Evolutionary conservation across 2,329 filamentous ascomycete species (phyloP).

Genomic region (Neonectria faginata): DNA sequence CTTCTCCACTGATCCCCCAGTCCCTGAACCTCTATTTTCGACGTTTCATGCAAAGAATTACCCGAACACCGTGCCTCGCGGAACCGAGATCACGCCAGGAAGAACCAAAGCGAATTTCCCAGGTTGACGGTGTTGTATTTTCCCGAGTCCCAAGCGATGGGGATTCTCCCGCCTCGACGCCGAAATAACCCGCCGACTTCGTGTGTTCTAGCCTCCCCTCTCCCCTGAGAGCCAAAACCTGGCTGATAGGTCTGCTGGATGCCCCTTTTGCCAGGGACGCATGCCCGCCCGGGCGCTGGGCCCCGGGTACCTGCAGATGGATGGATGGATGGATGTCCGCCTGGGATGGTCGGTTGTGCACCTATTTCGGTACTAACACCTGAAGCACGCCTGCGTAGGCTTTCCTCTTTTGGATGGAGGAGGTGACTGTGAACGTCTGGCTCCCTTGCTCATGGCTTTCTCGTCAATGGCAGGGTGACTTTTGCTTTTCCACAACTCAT

Average conservation of each 20-base stretch:
- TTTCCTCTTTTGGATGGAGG: constrained; percentile 12
- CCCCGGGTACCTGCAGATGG: constrained; percentile 11
- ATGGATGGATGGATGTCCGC: neutral
- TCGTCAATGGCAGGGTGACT: neutral
- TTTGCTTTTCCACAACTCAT: constrained; percentile 2
- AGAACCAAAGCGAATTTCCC: neutral
- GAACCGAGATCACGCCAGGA: neutral
- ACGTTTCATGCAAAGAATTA: constrained; percentile 32
- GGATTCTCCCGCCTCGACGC: neutral
- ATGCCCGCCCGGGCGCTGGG: neutral
- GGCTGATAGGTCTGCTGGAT: neutral
- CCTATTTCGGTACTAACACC: constrained; percentile 15
- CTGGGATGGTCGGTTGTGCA: constrained; percentile 1
- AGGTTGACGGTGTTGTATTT: neutral
- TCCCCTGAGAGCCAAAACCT: neutral
- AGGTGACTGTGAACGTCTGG: constrained; percentile 10
- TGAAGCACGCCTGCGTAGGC: constrained; percentile 2
- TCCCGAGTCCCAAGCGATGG: constrained; percentile 3
- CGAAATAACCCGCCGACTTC: constrained; percentile 2
- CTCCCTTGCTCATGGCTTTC: neutral
- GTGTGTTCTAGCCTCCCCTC: neutral
- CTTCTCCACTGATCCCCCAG: constrained; percentile 29
- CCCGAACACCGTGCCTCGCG: constrained; percentile 17
- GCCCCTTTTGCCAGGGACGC: neutral
- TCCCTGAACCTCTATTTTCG: constrained; percentile 10